Base-by-base conservation (phyloP, 2,329 filamentous ascomycete genomes). In the Cytospora piceicola region DNA sequence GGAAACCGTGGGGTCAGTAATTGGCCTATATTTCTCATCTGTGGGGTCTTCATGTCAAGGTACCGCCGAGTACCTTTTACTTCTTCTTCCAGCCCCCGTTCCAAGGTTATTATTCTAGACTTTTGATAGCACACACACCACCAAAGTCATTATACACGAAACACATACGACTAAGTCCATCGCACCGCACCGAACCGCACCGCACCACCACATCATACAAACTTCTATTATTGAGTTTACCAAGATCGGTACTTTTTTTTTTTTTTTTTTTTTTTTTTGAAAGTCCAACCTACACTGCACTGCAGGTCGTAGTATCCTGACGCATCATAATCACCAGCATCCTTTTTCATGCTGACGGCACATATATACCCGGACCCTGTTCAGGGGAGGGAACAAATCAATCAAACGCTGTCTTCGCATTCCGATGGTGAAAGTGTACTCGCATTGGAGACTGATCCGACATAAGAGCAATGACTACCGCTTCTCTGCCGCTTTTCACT, bases 331-430 rank as follows among this genome's bases (percentile, higher is more conserved):
- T 36, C 17, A 29, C n/a, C 39, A 57, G 12, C 30, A 57, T 49
- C 61, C 36, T 42, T 32, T 32, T 3, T 34, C 53, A 30, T 51
- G 24, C 6, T 51, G 39, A 36, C 61, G 46, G 27, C n/a, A n/a
- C n/a, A n/a, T n/a, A n/a, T 15, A 30, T 63, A 34, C 60, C 60
- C 51, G 46, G 61, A 63, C 61, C 29, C 39, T 63, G 53, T 30
- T 30, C 61, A 20, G 7, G 20, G 42, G 32, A 12, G 32, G 3
- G 11, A 34, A 9, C 32, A 34, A 34, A 34, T 52, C 36, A 55
- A 56, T 49, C 60, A 49, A 51, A 27, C 52, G 27, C 39, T 29
- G 60, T 56, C 60, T 36, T 51, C 9, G 22, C 53, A 17, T 63
- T 56, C 36, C 52, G 60, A 56, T 62, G 29, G 36, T 34, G 60